Conservation (phyloP, 1,284 basidiomycete species). For the Inonotus obliquus region DNA sequence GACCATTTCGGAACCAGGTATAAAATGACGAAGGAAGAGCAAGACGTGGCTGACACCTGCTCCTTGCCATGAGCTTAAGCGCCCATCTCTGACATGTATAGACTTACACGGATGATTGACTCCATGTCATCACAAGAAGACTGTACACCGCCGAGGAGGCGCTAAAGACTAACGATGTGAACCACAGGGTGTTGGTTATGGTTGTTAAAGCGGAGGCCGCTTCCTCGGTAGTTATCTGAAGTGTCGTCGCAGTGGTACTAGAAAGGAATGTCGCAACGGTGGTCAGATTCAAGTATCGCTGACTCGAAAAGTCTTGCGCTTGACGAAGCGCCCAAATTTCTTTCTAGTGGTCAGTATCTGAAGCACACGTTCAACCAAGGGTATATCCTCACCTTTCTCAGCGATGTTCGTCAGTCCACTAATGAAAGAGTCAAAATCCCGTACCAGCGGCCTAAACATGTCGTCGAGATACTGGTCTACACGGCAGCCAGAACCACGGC, state of each 20-base stretch:
- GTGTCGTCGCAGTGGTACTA: conserved; percentile 10
- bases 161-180: conserved; percentile 8
- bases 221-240: background rate
- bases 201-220: background rate
- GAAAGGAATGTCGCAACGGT: conserved; percentile 12
- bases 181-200: conserved; percentile 1
- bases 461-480: background rate
- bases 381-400: background rate
- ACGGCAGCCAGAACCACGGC: background rate
- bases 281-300: conserved; percentile 1
- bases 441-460: background rate
- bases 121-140: conserved; percentile 11
- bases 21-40: background rate
- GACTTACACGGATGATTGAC: conserved; percentile 4
- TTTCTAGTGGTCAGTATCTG: background rate
- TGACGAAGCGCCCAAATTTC: background rate
- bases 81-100: too few species aligned
- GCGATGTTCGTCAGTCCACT: background rate
- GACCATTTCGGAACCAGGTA: background rate
- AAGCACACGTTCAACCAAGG: background rate
- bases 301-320: background rate
- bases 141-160: conserved; percentile 6
- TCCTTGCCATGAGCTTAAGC: too few species aligned
- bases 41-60: background rate
- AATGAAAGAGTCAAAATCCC: background rate